Conservation (phyloP, 2,329 filamentous ascomycete species). For the Fusarium pseudonygamai region DNA sequence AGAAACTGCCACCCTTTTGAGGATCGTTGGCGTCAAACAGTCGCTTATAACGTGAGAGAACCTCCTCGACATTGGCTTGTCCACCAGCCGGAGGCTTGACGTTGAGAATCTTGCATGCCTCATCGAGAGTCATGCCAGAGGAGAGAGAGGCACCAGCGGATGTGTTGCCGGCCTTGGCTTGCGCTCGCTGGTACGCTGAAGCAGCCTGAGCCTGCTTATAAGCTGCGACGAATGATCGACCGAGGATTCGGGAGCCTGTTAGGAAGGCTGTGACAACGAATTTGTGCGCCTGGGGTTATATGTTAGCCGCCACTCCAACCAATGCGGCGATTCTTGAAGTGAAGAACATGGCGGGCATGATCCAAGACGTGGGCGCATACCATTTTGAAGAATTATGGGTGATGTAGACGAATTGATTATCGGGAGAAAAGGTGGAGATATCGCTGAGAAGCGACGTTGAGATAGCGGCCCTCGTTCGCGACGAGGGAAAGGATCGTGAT, state of each 20-base stretch:
- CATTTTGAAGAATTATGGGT: slow-evolving; percentile 40
- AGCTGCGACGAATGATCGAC: slow-evolving; percentile 91
- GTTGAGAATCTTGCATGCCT: slow-evolving; percentile 97
- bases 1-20: slow-evolving; percentile 95
- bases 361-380: slow-evolving; percentile 34
- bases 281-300: slow-evolving; percentile 77
- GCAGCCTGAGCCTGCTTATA: slow-evolving; percentile 95
- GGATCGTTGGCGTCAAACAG: slow-evolving; percentile 96
- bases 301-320: slow-evolving; percentile 28
- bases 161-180: slow-evolving; percentile 68
- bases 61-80: slow-evolving; percentile 78
- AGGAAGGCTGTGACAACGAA: slow-evolving; percentile 89
- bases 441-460: slow-evolving; percentile 35
- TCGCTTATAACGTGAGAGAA: slow-evolving; percentile 90
- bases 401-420: background rate
- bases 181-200: slow-evolving; percentile 80
- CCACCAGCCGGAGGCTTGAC: slow-evolving; percentile 83
- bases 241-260: slow-evolving; percentile 89
- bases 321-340: slow-evolving; percentile 25
- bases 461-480: slow-evolving; percentile 40
- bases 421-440: slow-evolving; percentile 13
- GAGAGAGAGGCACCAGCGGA: slow-evolving; percentile 63
- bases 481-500: slow-evolving; percentile 37
- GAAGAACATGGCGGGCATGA: slow-evolving; percentile 15
- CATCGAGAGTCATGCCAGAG: slow-evolving; percentile 87